Evolutionary conservation across 768 basidiomycete genomes (phyloP), one percentile per base, ranked within the genome.

Genomic region (Strobilomyces dryophilus): DNA sequence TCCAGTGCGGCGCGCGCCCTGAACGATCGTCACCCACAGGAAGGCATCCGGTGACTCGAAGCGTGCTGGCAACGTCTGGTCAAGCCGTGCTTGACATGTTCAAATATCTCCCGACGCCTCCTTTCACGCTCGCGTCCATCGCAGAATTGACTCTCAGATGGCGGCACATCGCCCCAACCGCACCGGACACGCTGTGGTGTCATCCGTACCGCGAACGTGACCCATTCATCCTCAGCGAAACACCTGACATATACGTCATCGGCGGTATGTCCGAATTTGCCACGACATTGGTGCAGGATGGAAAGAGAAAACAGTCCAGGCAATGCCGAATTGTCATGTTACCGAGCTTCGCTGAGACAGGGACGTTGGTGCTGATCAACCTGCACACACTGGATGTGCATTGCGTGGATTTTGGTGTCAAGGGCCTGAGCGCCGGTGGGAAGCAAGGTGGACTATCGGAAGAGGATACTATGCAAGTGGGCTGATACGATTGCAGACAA

Each of bases 101-200:
- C 79, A 95, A 92, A 67, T 99, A 99, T 71, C 75, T 98, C 39
- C 78, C 81, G 11, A 78, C 82, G 8, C 84, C 83, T 8, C 82
- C 83, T 8, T 76, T 80, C 52, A 87, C 87, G n/a, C 79, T 87
- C 37, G 66, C 95, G 32, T 80, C 80, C 3, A 77, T 98, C 54
- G 80, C 91, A 10, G 80, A 84, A 62, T 76, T 85, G 39, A 95
- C 93, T 11, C 76, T 99, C 32, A 81, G 78, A 61, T 99, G 95
- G 97, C 76, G 94, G 53, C 95, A 98, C 73, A 83, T 97, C 68
- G 94, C 97, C n/a, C 97, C 97, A 4, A 98, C 97, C 8, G 95
- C 95, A 24, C 97, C 97, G 26, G 97, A 99, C 70, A 99, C 97
- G 1, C 78, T 99, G 4, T 98, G 94, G 94, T 98, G 97, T 62